These are phyloP conservation scores for Aspergillus thermomutatus DNA, from an alignment of 2,329 filamentous ascomycete genomes.

Conservation along the genomic window DNA sequence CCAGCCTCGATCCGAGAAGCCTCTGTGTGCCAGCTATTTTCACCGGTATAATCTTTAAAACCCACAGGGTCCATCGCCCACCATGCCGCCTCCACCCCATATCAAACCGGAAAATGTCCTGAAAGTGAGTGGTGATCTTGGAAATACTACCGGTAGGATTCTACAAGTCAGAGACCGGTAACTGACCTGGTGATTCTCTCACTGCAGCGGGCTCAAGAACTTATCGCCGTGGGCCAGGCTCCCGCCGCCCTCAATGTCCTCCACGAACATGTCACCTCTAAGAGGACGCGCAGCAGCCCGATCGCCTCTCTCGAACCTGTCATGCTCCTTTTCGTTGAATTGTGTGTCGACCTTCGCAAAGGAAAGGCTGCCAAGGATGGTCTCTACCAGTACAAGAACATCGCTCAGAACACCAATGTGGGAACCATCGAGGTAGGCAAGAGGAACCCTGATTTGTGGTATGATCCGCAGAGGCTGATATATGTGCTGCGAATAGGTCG, in stretches of 20 bases:
- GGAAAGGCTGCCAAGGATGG: constrained; percentile 98
- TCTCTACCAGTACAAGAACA: constrained; percentile 99
- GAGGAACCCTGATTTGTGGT: constrained; percentile 6
- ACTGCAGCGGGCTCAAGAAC: constrained; percentile 80
- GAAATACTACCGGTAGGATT: not conserved
- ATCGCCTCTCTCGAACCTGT: constrained; percentile 96
- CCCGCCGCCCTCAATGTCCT: constrained; percentile 89
- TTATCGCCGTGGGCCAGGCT: constrained; percentile 94
- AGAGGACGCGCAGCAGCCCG: constrained; percentile 94
- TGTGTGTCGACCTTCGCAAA: constrained; percentile 96
- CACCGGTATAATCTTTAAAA: constrained; percentile 12
- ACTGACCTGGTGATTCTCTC: constrained; percentile 14
- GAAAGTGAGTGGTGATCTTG: constrained; percentile 55
- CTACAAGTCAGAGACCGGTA: not conserved
- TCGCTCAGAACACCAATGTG: constrained; percentile 97
- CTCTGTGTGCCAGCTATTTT: constrained; percentile 13
- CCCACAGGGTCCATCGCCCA: constrained; percentile 41
- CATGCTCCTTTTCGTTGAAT: constrained; percentile 95
- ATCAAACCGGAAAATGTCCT: constrained; percentile 99
- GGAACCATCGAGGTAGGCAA: constrained; percentile 81
- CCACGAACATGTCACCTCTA: constrained; percentile 98
- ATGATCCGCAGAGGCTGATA: constrained; percentile 7
- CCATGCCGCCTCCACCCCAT: constrained; percentile 91
- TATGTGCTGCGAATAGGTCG: constrained; percentile 54
- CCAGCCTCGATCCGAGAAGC: constrained; percentile 2